Conservation (phyloP, 768 basidiomycete genomes). For the Xanthoconium stramineum region DNA sequence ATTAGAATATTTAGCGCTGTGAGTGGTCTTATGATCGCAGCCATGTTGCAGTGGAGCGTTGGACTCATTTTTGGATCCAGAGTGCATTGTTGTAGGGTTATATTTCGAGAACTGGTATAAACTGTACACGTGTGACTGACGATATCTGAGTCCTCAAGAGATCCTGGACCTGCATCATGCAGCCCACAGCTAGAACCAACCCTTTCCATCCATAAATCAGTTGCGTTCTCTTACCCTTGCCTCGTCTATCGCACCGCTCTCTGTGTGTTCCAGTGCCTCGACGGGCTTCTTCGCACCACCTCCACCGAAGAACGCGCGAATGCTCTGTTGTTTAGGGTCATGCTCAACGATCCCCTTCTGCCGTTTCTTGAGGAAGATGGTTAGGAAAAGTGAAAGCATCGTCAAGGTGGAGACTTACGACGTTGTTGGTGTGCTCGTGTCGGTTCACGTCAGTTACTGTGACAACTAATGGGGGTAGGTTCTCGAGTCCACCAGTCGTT, state of each 20-base stretch:
- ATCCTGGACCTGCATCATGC: no score
- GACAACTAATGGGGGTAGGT: constrained; percentile 37
- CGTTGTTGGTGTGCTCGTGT: constrained; percentile 50
- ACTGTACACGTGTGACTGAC: no score
- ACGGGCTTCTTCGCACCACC: constrained; percentile 9
- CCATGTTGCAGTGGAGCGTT: no score
- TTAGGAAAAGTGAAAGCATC: background rate
- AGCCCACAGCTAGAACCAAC: background rate
- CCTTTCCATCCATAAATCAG: background rate
- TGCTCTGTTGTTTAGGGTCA: constrained; percentile 73
- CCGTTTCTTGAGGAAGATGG: constrained; percentile 43
- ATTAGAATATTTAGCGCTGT: no score
- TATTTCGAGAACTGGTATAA: no score
- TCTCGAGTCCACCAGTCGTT: constrained; percentile 17
- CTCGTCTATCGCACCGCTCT: constrained; percentile 31
- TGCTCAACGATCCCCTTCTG: constrained; percentile 78
- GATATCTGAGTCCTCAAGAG: no score
- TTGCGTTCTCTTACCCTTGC: constrained; percentile 9
- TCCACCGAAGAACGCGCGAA: constrained; percentile 69
- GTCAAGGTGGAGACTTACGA: constrained; percentile 43
- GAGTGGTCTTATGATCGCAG: no score
- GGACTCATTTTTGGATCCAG: no score
- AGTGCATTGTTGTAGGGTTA: no score
- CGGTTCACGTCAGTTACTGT: constrained; percentile 51
- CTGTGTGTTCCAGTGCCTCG: constrained; percentile 13